Evolutionary conservation across 2,329 filamentous ascomycete species (phyloP).

Genomic region (Chrysosporium keratinophilum): DNA sequence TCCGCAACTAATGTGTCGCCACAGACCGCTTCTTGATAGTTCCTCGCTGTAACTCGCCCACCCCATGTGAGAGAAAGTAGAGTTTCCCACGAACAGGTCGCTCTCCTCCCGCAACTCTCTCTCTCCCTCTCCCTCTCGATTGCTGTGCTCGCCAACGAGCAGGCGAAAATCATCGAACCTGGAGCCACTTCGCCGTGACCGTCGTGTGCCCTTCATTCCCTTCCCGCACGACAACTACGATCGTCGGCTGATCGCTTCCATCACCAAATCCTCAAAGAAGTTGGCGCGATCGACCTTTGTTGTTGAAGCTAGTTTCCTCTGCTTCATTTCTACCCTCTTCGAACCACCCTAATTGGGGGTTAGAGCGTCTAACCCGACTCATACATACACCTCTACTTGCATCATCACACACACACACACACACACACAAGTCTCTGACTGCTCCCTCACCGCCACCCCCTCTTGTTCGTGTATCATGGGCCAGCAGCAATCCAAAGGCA

Average conservation of each 20-base stretch:
- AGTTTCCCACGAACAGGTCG: neutral
- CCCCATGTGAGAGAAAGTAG: constrained; percentile 4
- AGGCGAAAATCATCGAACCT: constrained; percentile 15
- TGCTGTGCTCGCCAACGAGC: constrained; percentile 9
- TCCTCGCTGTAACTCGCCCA: neutral
- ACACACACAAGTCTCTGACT: neutral
- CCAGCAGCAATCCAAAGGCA: constrained; percentile 43
- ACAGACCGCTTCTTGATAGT: neutral
- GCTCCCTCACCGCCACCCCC: neutral
- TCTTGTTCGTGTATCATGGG: constrained; percentile 32
- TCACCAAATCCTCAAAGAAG: constrained; percentile 12
- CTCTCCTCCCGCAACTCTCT: neutral
- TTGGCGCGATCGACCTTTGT: constrained; percentile 15
- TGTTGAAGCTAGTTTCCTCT: constrained; percentile 17
- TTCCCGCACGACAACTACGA: constrained; percentile 15
- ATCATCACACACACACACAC: neutral
- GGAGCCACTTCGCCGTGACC: constrained; percentile 14
- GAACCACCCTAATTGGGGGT: constrained; percentile 16
- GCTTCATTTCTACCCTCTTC: constrained; percentile 18
- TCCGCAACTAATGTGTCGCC: neutral
- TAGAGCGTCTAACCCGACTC: neutral
- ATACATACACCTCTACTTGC: neutral
- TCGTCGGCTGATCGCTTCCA: constrained; percentile 11
- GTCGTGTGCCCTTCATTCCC: constrained; percentile 8
- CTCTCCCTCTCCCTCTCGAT: neutral